These are phyloP conservation scores for Xylaria scruposa DNA, from an alignment of 495 filamentous ascomycete species.

Conservation along the genomic window DNA sequence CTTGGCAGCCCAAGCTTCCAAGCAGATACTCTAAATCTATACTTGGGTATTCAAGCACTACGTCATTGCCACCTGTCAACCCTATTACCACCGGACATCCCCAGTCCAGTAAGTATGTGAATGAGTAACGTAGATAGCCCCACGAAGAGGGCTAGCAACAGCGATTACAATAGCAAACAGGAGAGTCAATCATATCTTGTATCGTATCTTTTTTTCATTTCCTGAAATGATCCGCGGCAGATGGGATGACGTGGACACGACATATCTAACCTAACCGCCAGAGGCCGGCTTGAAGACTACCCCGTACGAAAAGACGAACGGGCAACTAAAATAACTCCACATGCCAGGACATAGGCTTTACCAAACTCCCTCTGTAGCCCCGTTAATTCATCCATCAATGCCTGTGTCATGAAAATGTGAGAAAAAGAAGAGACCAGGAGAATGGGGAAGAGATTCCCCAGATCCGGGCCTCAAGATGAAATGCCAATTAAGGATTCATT, in stretches of 20 bases:
- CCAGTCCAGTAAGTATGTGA: background rate
- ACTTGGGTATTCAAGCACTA: background rate
- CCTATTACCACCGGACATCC: background rate
- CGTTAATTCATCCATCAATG: slow-evolving; percentile 1
- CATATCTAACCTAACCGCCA: background rate
- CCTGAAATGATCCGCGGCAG: slow-evolving; percentile 3
- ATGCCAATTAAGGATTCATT: slow-evolving; percentile 32
- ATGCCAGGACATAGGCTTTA: slow-evolving; percentile 19
- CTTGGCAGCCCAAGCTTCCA: background rate
- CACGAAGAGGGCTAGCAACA: background rate
- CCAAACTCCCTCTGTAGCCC: slow-evolving; percentile 24
- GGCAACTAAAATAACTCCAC: slow-evolving; percentile 6
- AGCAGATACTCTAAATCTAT: background rate
- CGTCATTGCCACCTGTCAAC: background rate
- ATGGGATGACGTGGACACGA: background rate
- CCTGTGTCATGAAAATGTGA: slow-evolving; percentile 1
- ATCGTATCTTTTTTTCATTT: slow-evolving; percentile 26
- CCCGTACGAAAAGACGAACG: slow-evolving; percentile 29
- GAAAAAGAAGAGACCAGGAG: slow-evolving; percentile 18
- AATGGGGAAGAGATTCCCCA: slow-evolving; percentile 22
- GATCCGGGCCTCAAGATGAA: slow-evolving; percentile 25
- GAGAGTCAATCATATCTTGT: background rate
- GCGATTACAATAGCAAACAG: background rate
- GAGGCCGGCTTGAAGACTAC: background rate
- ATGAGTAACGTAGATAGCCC: background rate